Evolutionary conservation across 306 rosid species (phyloP), one percentile per base, ranked within the genome.

Genomic region (Bauhinia variegata): DNA sequence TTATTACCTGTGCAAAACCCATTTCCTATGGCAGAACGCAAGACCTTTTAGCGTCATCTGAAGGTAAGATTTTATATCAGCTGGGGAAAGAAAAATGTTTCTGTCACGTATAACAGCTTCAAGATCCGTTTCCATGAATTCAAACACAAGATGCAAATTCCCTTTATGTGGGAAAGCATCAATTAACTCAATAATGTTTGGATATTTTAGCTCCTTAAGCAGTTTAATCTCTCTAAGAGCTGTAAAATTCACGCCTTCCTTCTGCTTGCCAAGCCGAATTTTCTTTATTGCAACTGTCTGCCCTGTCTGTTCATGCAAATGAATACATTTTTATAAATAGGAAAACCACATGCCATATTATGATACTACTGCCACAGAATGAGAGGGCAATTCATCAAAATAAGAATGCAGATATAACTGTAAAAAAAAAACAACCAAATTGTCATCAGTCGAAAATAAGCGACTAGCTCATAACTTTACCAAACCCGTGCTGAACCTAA

Each of bases 41-140:
- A 93, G 99, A 23, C 99, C 99, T 76, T 86, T 88, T 33, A 93
- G 74, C 0, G 97, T 93, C 99, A 93, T 93, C 70, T 88, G 96
- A 68, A 92, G 88, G 77, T 82, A 92, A 8, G 95, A 85, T 75
- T 92, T 92, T 64, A 83, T 84, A 77, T 92, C 98, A 13, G 91
- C 96, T 2, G 98, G 92, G 31, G 98, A 87, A 53, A 92, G 95
- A 63, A 92, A 83, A 75, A 92, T 92, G 76, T 89, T 92, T 0
- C 92, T 86, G 63, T 89, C 95, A 14, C 98, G 89, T 80, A 89
- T 92, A 44, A 92, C 95, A 77, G 98, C 96, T 84, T 92, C 98
- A 11, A 92, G 96, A 81, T 92, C 98, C 5, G 96, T 92, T 83
- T 92, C 98, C 98, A 92, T 92, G 83, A 92, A 92, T 48, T 92